Conservation (phyloP, 768 basidiomycete species). For the Dacryopinax spathularia region DNA sequence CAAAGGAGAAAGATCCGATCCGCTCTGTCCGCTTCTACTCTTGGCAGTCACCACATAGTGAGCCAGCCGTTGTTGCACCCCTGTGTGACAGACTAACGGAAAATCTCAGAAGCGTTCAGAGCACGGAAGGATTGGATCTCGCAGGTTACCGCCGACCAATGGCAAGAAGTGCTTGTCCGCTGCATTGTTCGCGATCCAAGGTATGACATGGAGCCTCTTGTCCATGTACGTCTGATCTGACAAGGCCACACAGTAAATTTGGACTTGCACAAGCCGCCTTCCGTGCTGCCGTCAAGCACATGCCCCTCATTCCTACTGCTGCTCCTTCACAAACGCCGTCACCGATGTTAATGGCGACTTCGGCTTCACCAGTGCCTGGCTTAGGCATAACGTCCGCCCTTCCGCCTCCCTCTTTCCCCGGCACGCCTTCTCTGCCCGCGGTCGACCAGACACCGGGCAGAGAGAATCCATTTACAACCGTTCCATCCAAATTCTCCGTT, state of each 20-base stretch:
- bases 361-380: neutral
- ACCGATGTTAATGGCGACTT: neutral
- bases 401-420: neutral
- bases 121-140: conserved; percentile 39
- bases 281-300: conserved; percentile 28
- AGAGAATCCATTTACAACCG: neutral
- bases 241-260: conserved; percentile 28
- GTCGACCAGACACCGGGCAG: neutral
- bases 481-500: neutral
- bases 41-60: conserved; percentile 46
- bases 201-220: conserved; percentile 18
- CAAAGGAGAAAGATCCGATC: conserved; percentile 54
- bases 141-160: conserved; percentile 45
- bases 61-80: conserved; percentile 18
- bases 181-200: conserved; percentile 51
- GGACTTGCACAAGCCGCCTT: conserved; percentile 59
- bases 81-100: neutral
- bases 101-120: conserved; percentile 26
- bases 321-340: neutral
- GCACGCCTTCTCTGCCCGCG: neutral
- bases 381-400: neutral
- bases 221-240: neutral
- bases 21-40: conserved; percentile 59
- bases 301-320: conserved; percentile 5
- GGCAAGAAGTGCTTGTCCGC: conserved; percentile 55